Percentiles rank a stretch among this genome's conserved stretches.
phyloP scores from a whole-genome alignment of 176 grass and related monocot genomes.

The Rhynchospora breviuscula region DNA sequence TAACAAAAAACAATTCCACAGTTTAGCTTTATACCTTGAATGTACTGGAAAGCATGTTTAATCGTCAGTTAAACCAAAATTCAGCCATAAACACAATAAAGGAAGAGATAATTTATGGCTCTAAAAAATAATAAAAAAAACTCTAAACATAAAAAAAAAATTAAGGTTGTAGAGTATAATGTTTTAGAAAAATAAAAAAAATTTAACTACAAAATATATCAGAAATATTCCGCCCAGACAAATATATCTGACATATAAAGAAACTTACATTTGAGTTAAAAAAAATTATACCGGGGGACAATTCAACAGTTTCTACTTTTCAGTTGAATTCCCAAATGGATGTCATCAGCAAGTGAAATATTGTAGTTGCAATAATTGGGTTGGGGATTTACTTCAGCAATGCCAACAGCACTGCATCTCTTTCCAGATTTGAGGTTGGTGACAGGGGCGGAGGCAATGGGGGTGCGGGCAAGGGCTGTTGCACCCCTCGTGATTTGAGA shows the following conservation, averaged over 20 bases:
- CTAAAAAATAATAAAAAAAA: background rate
- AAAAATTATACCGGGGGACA: background rate
- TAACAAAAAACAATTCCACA: background rate
- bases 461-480: too few relatives aligned
- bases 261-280: background rate
- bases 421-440: conserved; percentile 85
- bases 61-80: background rate
- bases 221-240: background rate
- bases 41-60: background rate
- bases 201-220: background rate
- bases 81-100: background rate
- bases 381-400: conserved; percentile 63
- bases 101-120: background rate
- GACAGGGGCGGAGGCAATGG: too few relatives aligned
- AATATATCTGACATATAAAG: background rate
- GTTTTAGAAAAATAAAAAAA: background rate
- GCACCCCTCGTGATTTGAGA: too few relatives aligned
- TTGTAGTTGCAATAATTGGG: background rate
- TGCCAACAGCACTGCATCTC: conserved; percentile 62
- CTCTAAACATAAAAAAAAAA: background rate
- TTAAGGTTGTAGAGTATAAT: background rate
- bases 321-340: background rate
- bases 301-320: background rate
- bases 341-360: background rate
- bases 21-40: background rate